Evolutionary conservation across 768 basidiomycete species (phyloP).

Genomic region (Suillus americanus): DNA sequence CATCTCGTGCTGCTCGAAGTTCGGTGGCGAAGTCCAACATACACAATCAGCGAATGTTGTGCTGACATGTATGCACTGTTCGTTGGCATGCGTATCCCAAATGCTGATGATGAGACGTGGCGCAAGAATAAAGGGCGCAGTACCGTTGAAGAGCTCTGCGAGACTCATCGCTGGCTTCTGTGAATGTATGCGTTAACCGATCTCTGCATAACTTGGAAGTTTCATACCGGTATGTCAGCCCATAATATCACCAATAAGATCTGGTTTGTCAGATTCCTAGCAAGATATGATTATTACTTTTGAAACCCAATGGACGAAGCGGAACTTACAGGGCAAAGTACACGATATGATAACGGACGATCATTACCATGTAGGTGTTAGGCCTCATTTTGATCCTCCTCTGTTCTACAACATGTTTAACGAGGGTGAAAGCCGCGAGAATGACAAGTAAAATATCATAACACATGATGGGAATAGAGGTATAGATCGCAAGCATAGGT

Average conservation of each 20-base stretch:
- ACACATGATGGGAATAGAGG: background rate
- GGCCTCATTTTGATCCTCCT: background rate
- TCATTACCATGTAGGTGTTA: background rate
- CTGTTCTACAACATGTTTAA: background rate
- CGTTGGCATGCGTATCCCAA: background rate
- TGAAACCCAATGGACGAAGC: background rate
- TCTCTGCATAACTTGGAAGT: background rate
- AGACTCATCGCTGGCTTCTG: background rate
- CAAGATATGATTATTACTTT: background rate
- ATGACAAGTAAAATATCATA: background rate
- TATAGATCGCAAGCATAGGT: background rate
- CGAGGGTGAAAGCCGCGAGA: background rate
- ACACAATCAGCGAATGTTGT: slow-evolving; percentile 1
- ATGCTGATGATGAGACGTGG: slow-evolving; percentile 4
- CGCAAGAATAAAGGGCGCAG: background rate
- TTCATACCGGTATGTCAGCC: background rate
- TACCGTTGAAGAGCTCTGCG: background rate
- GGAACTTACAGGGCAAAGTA: background rate
- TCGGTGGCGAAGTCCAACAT: background rate
- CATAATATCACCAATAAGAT: background rate
- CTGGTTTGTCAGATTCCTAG: background rate
- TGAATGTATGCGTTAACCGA: background rate
- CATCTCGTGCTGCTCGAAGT: background rate
- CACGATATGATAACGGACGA: background rate
- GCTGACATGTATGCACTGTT: background rate